Conservation (phyloP, 345 rosid species). For the Citrus glauca region DNA sequence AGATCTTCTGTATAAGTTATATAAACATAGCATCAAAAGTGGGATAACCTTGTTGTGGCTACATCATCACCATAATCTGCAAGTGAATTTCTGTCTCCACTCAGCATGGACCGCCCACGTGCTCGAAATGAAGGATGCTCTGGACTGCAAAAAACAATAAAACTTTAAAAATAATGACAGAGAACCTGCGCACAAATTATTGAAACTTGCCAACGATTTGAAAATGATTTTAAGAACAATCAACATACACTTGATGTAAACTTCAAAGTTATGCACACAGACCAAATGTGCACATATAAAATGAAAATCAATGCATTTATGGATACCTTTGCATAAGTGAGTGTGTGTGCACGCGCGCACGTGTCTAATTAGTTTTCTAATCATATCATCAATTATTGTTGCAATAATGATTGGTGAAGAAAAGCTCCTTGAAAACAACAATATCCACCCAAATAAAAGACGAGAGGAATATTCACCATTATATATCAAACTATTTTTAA, state of each 20-base stretch:
- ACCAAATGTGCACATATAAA: not conserved
- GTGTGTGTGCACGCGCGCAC: not conserved
- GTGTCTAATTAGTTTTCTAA: not conserved
- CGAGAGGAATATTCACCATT: not conserved
- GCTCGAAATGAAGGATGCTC: conserved; percentile 81
- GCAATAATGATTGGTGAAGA: not conserved
- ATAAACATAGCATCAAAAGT: not conserved
- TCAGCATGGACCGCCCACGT: conserved; percentile 74
- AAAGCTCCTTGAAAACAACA: not conserved
- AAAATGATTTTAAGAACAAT: not conserved
- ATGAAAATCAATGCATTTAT: not conserved
- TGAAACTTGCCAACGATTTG: not conserved
- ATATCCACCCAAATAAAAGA: not conserved
- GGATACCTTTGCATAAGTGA: not conserved
- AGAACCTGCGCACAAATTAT: not conserved
- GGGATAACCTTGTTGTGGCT: conserved; percentile 63
- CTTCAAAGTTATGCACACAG: not conserved
- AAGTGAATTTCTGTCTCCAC: conserved; percentile 63
- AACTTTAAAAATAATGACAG: not conserved
- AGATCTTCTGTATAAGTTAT: not conserved
- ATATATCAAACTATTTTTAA: not conserved
- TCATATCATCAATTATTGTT: not conserved
- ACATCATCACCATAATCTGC: conserved; percentile 61
- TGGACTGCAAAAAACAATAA: conserved; percentile 56
- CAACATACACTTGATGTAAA: not conserved